phyloP scores from a whole-genome alignment of 2,329 filamentous ascomycete species.

The Blastomyces percursus region DNA sequence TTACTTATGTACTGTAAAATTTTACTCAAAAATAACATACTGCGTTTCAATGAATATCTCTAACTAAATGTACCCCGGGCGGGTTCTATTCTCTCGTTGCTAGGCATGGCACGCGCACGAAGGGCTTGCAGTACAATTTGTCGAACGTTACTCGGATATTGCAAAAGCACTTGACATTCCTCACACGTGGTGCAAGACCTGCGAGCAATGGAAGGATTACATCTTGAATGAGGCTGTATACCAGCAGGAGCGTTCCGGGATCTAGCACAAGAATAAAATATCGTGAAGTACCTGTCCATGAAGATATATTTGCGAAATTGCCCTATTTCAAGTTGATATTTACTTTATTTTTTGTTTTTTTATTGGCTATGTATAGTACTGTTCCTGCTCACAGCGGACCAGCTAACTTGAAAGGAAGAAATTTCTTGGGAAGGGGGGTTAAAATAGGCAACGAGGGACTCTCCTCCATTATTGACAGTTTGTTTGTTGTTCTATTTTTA shows the following conservation, averaged over 20 bases:
- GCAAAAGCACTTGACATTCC: neutral
- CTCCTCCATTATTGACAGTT: neutral
- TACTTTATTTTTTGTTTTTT: neutral
- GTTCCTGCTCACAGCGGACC: neutral
- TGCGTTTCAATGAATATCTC: neutral
- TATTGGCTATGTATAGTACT: neutral
- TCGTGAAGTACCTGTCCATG: neutral
- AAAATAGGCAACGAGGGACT: neutral
- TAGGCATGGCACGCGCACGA: slow-evolving; percentile 17
- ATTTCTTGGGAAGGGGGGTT: neutral
- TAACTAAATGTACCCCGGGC: neutral
- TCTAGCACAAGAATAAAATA: neutral
- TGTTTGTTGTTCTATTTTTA: neutral
- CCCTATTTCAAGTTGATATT: neutral
- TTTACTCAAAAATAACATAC: neutral
- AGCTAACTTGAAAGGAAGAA: neutral
- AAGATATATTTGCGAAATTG: neutral
- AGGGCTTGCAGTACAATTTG: slow-evolving; percentile 20
- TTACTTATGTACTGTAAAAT: neutral
- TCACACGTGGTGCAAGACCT: neutral
- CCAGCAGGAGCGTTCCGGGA: neutral
- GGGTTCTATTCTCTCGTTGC: neutral
- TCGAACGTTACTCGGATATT: slow-evolving; percentile 15
- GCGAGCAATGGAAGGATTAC: slow-evolving; percentile 2
- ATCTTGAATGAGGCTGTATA: neutral